Evolutionary conservation across 2,329 filamentous ascomycete species (phyloP), one percentile per base, ranked within the genome.

Genomic region (Phialophora macrospora): DNA sequence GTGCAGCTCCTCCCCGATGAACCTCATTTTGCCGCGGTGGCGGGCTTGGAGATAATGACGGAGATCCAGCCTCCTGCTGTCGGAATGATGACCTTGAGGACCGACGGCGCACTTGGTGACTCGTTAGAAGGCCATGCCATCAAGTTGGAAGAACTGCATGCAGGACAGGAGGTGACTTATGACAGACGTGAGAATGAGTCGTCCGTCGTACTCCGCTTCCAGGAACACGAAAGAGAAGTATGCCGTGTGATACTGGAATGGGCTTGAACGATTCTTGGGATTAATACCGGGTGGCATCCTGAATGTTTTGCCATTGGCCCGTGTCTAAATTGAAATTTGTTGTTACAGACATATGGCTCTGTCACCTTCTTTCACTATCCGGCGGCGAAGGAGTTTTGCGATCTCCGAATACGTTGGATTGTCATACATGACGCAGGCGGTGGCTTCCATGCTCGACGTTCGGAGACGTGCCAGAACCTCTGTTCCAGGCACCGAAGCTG

Each of bases 81-180:
- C 1, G 62, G 62, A n/a, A 56, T 38, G 17, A 20, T 56, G 4
- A 26, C 32, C 17, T 51, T 60, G 38, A 55, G 20, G 44, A 28
- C 24, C 9, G 24, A 20, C 48, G 22, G 20, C 20, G 34, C 20
- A 14, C 14, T 20, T 5, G 22, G 17, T 46, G 55, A 32, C 22
- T 1, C 22, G 34, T 51, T 46, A 12, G 46, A 6, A 28, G n/a
- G 56, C 28, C 49, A 60, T 17, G 26, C 60, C 14, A 20, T 64
- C 49, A 49, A 48, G 2, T 9, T 60, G 26, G 62, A 64, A 28
- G 56, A 64, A 11, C 28, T 64, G 4, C 32, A 11, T 24, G 48
- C 14, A 60, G 62, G 56, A 49, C 12, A 60, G 17, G 56, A 64
- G 14, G n/a, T 58, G 32, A 51, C 12, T 38, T 55, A 60, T 41